Evolutionary conservation across 495 filamentous ascomycete genomes (phyloP).

Genomic region (Penicillium dipodomyicola): DNA sequence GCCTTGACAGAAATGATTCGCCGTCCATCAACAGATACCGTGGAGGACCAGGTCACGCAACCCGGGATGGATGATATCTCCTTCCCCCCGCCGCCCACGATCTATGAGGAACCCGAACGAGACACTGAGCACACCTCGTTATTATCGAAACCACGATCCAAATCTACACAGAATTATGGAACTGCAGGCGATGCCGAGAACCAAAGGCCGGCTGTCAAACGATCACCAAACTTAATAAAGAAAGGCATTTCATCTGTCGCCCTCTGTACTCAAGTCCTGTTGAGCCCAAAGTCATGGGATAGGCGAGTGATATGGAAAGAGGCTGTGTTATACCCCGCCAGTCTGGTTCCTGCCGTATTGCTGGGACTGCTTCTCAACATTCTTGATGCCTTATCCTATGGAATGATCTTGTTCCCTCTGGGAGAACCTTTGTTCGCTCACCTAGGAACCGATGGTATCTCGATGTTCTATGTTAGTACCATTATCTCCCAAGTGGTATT

Average conservation of each 20-base stretch:
- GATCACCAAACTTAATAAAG: slow-evolving; percentile 17
- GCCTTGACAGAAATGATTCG: slow-evolving; percentile 64
- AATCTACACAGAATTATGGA: slow-evolving; percentile 36
- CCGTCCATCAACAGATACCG: slow-evolving; percentile 44
- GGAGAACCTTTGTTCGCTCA: slow-evolving; percentile 77
- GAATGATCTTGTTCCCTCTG: slow-evolving; percentile 94
- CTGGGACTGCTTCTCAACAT: slow-evolving; percentile 89
- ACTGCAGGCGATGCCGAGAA: slow-evolving; percentile 39
- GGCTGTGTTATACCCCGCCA: slow-evolving; percentile 62
- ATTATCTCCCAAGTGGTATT: slow-evolving; percentile 94
- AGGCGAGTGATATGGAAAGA: slow-evolving; percentile 59
- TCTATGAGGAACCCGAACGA: slow-evolving; percentile 21
- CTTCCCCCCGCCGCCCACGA: slow-evolving; percentile 20
- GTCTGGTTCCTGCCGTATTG: slow-evolving; percentile 77
- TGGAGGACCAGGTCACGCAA: slow-evolving; percentile 26
- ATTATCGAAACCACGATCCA: slow-evolving; percentile 38
- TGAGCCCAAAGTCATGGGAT: slow-evolving; percentile 72
- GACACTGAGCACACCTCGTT: slow-evolving; percentile 46
- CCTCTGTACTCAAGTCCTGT: slow-evolving; percentile 26
- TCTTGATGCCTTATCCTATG: slow-evolving; percentile 91
- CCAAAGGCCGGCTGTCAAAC: slow-evolving; percentile 23
- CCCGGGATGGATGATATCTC: slow-evolving; percentile 19
- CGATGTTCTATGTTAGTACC: slow-evolving; percentile 97
- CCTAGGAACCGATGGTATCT: slow-evolving; percentile 88
- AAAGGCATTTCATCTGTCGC: slow-evolving; percentile 27